These are phyloP conservation scores for Gloeostereum incarnatum DNA, from an alignment of 768 basidiomycete genomes.

Conservation along the genomic window DNA sequence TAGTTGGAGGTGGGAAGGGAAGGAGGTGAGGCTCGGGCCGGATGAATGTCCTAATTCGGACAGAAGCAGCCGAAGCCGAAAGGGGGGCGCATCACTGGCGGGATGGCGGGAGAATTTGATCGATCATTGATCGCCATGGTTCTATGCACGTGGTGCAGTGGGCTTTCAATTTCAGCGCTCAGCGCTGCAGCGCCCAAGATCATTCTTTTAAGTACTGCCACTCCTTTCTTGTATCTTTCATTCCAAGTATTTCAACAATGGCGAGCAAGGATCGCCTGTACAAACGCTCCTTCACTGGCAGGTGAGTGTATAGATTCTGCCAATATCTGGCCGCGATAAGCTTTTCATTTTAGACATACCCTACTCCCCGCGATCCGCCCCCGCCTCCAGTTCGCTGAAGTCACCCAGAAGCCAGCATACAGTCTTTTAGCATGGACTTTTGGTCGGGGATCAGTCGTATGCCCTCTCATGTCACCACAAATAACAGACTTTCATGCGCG, in stretches of 20 bases:
- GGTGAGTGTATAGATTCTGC: neutral
- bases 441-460: constrained; percentile 6
- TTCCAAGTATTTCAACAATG: neutral
- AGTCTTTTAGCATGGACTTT: constrained; percentile 7
- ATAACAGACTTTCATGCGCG: neutral
- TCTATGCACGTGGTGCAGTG: too few species aligned
- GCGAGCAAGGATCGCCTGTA: neutral
- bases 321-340: neutral
- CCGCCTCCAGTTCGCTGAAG: neutral
- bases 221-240: neutral
- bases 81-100: too few species aligned
- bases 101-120: too few species aligned
- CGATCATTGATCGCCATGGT: too few species aligned
- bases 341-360: neutral
- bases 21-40: too few species aligned
- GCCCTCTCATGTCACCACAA: neutral
- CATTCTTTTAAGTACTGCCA: neutral
- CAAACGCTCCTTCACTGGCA: constrained; percentile 2
- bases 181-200: too few species aligned
- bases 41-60: too few species aligned
- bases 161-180: too few species aligned
- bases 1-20: too few species aligned
- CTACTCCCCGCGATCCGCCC: neutral
- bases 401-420: constrained; percentile 6
- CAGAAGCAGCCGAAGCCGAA: too few species aligned